Evolutionary conservation across 139 green algal species (phyloP).

Genomic region (Tetraselmis chui): DNA sequence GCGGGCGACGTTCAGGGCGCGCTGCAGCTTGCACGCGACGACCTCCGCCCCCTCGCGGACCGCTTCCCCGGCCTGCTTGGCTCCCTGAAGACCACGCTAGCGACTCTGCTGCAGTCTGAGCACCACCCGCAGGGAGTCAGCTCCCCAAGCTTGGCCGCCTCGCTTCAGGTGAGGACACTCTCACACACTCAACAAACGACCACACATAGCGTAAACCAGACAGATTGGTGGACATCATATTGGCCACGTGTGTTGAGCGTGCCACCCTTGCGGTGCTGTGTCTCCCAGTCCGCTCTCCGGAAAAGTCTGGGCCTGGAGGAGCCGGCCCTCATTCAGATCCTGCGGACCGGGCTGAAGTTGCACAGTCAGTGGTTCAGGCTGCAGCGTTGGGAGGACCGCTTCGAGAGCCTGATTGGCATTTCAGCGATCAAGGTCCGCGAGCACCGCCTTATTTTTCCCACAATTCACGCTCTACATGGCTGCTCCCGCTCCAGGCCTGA

Average conservation of each 20-base stretch:
- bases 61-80: background rate
- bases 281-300: background rate
- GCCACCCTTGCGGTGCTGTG: no score
- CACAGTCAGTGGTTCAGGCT: conserved; percentile 34
- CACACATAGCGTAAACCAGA: no score
- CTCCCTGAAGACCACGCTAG: background rate
- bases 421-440: background rate
- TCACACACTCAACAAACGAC: no score
- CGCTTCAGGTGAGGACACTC: background rate
- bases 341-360: conserved; percentile 18
- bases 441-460: no score
- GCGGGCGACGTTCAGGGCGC: background rate
- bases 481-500: no score
- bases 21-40: background rate
- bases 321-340: conserved; percentile 14
- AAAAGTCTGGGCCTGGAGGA: conserved; percentile 2
- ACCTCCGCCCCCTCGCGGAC: background rate
- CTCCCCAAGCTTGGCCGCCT: background rate
- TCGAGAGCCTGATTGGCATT: conserved; percentile 22
- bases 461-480: no score
- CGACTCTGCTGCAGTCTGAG: background rate
- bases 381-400: conserved; percentile 33
- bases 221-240: no score
- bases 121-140: no score
- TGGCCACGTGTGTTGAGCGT: no score